Evolutionary conservation across 2,329 filamentous ascomycete species (phyloP).

Genomic region (Claviceps fusiformis): DNA sequence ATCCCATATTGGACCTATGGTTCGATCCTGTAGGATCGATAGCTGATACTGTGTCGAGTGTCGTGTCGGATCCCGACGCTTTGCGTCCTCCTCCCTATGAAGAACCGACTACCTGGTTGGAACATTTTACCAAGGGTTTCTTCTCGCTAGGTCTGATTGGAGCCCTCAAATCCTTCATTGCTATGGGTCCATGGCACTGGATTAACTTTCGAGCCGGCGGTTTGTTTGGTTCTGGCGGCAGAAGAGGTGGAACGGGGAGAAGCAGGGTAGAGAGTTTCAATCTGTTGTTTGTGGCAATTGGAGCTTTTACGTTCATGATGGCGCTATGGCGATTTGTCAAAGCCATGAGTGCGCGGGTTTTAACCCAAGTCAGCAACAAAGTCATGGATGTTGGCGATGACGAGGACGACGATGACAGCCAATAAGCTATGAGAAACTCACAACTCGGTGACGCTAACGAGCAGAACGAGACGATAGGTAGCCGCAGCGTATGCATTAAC

Average conservation of each 20-base stretch:
- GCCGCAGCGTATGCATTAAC: background rate
- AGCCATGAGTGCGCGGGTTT: slow-evolving; percentile 54
- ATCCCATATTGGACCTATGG: slow-evolving; percentile 83
- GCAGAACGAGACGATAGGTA: slow-evolving; percentile 1
- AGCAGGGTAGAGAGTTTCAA: slow-evolving; percentile 68
- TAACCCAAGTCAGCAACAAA: slow-evolving; percentile 64
- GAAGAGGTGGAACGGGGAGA: slow-evolving; percentile 52
- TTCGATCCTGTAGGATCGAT: slow-evolving; percentile 60
- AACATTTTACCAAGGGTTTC: slow-evolving; percentile 81
- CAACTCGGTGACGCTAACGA: background rate
- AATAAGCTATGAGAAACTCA: slow-evolving; percentile 12
- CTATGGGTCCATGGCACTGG: slow-evolving; percentile 63
- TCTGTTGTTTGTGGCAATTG: slow-evolving; percentile 66
- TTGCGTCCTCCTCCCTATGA: slow-evolving; percentile 26
- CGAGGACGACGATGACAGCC: slow-evolving; percentile 30
- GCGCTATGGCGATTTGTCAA: slow-evolving; percentile 72
- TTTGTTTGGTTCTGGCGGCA: slow-evolving; percentile 35
- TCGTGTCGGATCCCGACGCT: slow-evolving; percentile 27
- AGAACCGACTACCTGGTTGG: slow-evolving; percentile 51
- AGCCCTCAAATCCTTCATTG: slow-evolving; percentile 66
- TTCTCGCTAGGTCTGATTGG: slow-evolving; percentile 81
- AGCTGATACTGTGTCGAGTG: slow-evolving; percentile 33
- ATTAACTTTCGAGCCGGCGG: slow-evolving; percentile 56
- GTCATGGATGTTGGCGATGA: slow-evolving; percentile 68
- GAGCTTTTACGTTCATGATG: slow-evolving; percentile 70